Evolutionary conservation across 2,329 filamentous ascomycete genomes (phyloP).

Genomic region (Gnomoniopsis sp.): DNA sequence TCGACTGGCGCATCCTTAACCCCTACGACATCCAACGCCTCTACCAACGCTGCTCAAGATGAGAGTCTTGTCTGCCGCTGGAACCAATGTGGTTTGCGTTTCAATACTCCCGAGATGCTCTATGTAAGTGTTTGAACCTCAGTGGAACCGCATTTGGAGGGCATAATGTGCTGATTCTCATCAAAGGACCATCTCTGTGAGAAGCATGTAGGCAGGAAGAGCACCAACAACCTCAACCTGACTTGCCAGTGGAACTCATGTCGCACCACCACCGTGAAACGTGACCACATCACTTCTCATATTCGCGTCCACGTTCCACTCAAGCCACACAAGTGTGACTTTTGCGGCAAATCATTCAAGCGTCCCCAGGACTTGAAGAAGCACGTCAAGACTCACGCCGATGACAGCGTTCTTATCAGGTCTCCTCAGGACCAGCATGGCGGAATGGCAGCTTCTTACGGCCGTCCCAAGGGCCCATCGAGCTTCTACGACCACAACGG

Average conservation of each 20-base stretch:
- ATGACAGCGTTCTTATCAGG: constrained; percentile 75
- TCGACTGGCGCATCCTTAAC: constrained; percentile 50
- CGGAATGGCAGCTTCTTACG: constrained; percentile 50
- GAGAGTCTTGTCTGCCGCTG: constrained; percentile 61
- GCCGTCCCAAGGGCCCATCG: constrained; percentile 47
- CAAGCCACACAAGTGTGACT: constrained; percentile 98
- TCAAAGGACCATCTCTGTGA: constrained; percentile 93
- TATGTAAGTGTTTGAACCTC: constrained; percentile 47
- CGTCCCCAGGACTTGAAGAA: constrained; percentile 98
- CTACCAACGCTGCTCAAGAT: constrained; percentile 37
- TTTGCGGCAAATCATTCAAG: constrained; percentile 99
- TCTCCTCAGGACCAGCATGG: constrained; percentile 49
- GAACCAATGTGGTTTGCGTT: constrained; percentile 57
- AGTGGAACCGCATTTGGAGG: neutral
- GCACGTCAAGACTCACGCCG: constrained; percentile 98
- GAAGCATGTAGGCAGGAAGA: constrained; percentile 96
- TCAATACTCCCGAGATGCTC: constrained; percentile 53
- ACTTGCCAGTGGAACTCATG: constrained; percentile 97
- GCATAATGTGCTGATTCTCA: neutral
- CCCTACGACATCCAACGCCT: constrained; percentile 30
- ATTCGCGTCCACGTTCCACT: constrained; percentile 98
- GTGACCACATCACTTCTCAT: constrained; percentile 98
- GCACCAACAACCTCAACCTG: constrained; percentile 96
- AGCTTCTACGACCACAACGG: constrained; percentile 64
- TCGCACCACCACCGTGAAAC: constrained; percentile 95